These are phyloP conservation scores for Annulohypoxylon truncatum DNA, from an alignment of 2,329 filamentous ascomycete genomes.

Conservation along the genomic window DNA sequence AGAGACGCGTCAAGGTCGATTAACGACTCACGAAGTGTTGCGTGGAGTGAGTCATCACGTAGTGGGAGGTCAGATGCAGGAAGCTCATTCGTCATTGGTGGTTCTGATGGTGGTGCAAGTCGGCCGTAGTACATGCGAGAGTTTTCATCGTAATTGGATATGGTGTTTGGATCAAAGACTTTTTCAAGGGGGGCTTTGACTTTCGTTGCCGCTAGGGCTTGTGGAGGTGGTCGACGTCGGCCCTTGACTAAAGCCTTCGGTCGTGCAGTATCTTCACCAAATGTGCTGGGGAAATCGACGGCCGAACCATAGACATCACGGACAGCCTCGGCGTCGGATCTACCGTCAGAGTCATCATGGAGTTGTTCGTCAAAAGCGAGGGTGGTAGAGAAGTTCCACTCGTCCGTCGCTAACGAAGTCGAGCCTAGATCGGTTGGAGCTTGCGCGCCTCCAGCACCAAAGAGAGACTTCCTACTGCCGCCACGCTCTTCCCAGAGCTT, in stretches of 20 bases:
- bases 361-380: constrained; percentile 71
- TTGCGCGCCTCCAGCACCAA: constrained; percentile 69
- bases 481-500: constrained; percentile 81
- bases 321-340: constrained; percentile 63
- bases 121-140: constrained; percentile 69
- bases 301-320: constrained; percentile 70
- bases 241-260: constrained; percentile 60
- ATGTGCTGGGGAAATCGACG: constrained; percentile 63
- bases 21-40: constrained; percentile 69
- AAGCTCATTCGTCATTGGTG: constrained; percentile 37
- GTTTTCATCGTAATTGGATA: constrained; percentile 73
- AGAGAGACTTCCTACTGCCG: constrained; percentile 74
- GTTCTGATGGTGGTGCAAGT: constrained; percentile 50
- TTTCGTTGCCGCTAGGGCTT: constrained; percentile 67
- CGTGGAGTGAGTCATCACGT: constrained; percentile 65
- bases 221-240: constrained; percentile 67
- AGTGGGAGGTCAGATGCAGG: constrained; percentile 67
- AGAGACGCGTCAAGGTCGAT: constrained; percentile 74
- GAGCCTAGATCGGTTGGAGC: constrained; percentile 59
- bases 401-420: constrained; percentile 63
- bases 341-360: constrained; percentile 61
- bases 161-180: constrained; percentile 73
- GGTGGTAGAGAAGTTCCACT: constrained; percentile 76
- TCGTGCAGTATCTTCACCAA: constrained; percentile 64
- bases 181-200: constrained; percentile 72